These are phyloP conservation scores for Punica granatum DNA, from an alignment of 345 rosid species.

Conservation along the genomic window DNA sequence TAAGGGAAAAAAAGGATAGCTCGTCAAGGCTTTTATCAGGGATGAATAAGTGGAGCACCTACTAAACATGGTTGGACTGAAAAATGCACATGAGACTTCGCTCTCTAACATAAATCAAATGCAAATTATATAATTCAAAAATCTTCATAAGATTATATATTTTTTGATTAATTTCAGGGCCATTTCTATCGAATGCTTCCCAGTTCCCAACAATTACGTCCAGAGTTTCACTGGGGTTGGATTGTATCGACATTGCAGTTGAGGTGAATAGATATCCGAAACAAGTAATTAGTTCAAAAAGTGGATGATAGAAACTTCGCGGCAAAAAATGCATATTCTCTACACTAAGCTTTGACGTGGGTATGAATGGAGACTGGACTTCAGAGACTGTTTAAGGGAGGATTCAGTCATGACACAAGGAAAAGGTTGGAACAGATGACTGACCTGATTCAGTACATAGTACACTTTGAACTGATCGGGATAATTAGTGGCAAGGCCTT, in stretches of 20 bases:
- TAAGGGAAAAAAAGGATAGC: background rate
- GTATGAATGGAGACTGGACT: too few relatives aligned
- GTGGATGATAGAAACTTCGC: background rate
- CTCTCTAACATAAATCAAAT: too few relatives aligned
- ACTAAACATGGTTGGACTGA: too few relatives aligned
- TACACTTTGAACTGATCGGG: conserved; percentile 64
- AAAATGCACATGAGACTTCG: too few relatives aligned
- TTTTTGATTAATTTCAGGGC: background rate
- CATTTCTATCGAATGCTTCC: too few relatives aligned
- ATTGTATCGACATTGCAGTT: background rate
- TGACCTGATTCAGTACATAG: conserved; percentile 90
- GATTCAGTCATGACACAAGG: too few relatives aligned
- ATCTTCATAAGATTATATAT: too few relatives aligned
- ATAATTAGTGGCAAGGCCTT: conserved; percentile 52
- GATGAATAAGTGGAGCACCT: too few relatives aligned
- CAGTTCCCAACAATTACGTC: too few relatives aligned
- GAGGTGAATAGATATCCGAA: background rate
- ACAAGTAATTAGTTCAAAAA: background rate
- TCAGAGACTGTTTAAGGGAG: background rate
- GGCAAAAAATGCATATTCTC: background rate
- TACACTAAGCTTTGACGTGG: too few relatives aligned
- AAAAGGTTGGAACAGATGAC: background rate
- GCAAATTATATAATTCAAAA: too few relatives aligned
- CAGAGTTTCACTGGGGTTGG: background rate
- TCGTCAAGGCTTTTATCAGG: too few relatives aligned